Conservation (phyloP, 305 asterid genomes). For the Stenogyne calaminthoides region DNA sequence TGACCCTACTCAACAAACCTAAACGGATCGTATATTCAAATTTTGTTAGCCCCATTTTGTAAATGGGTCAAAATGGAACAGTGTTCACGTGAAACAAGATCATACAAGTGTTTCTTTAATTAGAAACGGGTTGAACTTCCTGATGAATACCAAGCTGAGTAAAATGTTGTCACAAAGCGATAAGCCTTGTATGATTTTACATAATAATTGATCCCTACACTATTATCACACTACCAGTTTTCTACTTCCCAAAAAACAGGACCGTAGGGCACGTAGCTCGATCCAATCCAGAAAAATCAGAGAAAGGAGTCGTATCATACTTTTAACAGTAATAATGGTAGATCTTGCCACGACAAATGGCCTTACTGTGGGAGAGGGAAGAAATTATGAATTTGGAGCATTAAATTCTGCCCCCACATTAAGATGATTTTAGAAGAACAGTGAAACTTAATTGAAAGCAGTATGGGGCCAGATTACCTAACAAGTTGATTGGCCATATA, state of each 20-base stretch:
- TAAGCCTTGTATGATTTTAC: background rate
- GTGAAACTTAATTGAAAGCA: background rate
- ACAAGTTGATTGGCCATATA: constrained; percentile 8
- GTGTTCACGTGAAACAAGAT: no score
- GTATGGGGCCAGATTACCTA: constrained; percentile 18
- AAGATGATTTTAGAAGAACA: background rate
- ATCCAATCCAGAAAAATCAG: background rate
- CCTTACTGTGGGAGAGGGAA: background rate
- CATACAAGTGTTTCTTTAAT: no score
- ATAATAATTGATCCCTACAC: background rate
- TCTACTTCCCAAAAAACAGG: background rate
- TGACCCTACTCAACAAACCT: no score
- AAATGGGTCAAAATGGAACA: no score
- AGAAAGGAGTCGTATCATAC: background rate
- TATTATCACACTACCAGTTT: background rate
- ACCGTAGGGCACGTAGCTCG: background rate
- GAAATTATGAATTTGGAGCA: background rate
- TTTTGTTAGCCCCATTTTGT: no score
- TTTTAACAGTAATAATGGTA: background rate
- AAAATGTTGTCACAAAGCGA: background rate
- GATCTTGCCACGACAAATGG: background rate
- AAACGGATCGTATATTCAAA: no score
- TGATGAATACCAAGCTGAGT: background rate
- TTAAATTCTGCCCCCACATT: constrained; percentile 5
- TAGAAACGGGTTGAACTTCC: background rate